Evolutionary conservation across 805 yeast genomes (phyloP), one percentile per base, ranked within the genome.

Genomic region (Saccharomycopsis fodiens): DNA sequence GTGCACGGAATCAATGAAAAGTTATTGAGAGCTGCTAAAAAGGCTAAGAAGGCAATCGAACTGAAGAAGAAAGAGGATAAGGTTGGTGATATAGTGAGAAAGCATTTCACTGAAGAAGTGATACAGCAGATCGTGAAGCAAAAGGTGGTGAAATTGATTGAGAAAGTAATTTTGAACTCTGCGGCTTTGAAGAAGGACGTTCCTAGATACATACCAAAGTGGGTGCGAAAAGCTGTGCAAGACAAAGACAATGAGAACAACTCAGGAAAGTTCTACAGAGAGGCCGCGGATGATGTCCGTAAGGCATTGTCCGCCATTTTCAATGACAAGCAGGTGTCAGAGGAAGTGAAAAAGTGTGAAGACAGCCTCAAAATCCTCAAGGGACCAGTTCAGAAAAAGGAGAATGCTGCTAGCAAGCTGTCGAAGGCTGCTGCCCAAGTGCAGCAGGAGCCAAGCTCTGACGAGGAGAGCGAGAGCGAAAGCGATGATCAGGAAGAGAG

Each of bases 211-310:
- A 54, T 74, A 20, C 62, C 65, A 29, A 57, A 17, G 38, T 57
- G 51, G 69, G 68, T 40, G 45, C 59, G 25, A 38, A 59, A 44
- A 25, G 60, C 59, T 4, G 41, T 62, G 15, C 56, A 55, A 8
- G 65, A 66, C 40, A 60, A 66, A 42, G 52, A 58, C 3, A 30
- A 60, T 43, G 35, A 60, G 41, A 54, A 54, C 15, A 73, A 78
- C 53, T 82, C 85, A 15, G 60, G 69, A 1, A 63, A 70, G 35
- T 61, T 65, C 29, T 77, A 69, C 60, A 66, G 62, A 42, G 60
- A 61, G 7, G 54, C 54, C 54, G 27, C 53, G 50, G 20, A 55
- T 8, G 58, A 55, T 8, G 43, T 55, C 32, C 77, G 79, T 55
- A 69, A 66, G 45, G 55, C 69, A 39, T 60, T 79, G 44, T 74